These are phyloP conservation scores for Pigoraptor vietnamica DNA, from an alignment of 78 protist genomes.

Conservation along the genomic window DNA sequence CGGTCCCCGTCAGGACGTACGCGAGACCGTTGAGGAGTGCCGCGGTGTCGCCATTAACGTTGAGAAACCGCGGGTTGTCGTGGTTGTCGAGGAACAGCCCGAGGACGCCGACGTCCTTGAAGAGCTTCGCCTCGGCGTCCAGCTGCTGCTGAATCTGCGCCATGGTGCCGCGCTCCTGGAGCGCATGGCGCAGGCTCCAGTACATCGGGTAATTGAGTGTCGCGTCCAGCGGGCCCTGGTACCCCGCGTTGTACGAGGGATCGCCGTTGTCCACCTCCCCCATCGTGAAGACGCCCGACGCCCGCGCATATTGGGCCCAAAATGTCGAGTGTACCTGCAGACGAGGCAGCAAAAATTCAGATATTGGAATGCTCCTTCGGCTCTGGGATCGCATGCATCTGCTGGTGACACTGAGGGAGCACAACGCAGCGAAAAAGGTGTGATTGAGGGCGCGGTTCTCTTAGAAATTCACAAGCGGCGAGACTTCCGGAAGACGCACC, in stretches of 20 bases:
- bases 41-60: not conserved
- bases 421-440: too few species aligned
- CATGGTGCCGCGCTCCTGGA: slow-evolving; percentile 57
- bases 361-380: too few species aligned
- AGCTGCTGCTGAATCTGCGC: slow-evolving; percentile 29
- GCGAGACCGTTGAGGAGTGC: not conserved
- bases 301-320: not conserved
- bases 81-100: slow-evolving; percentile 83
- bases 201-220: slow-evolving; percentile 77
- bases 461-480: too few species aligned
- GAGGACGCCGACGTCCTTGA: not conserved
- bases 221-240: slow-evolving; percentile 54
- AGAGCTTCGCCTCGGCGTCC: not conserved
- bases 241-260: slow-evolving; percentile 40
- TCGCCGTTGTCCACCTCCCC: slow-evolving; percentile 89
- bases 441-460: too few species aligned
- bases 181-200: slow-evolving; percentile 56
- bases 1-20: not conserved
- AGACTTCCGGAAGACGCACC: slow-evolving; percentile 12
- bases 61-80: slow-evolving; percentile 79
- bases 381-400: too few species aligned
- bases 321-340: not conserved
- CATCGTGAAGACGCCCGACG: slow-evolving; percentile 59
- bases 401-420: not conserved
- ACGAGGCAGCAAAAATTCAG: too few species aligned